A percentile compares a stretch with the other conserved stretches of the same genome.
phyloP scores from a whole-genome alignment of 139 green algal species.

The Micractinium conductrix region DNA sequence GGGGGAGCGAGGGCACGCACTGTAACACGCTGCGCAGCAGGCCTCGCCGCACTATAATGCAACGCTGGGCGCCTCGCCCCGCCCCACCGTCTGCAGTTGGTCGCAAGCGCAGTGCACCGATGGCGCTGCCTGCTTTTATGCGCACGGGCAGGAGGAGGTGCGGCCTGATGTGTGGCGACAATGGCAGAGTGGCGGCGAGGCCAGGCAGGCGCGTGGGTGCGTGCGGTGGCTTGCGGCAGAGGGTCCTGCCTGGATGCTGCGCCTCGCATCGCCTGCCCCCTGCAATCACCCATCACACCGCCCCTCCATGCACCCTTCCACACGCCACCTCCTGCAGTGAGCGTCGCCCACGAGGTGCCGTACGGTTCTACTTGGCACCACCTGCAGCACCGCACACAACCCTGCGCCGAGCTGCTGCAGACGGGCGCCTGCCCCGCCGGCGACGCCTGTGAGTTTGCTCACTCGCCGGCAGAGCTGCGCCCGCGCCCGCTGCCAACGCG shows the following conservation, averaged over 20 bases:
- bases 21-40: too few species aligned
- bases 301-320: background rate
- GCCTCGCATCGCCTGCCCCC: background rate
- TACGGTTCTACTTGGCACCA: background rate
- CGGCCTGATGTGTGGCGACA: background rate
- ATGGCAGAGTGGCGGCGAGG: background rate
- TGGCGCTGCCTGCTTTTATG: conserved; percentile 10
- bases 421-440: background rate
- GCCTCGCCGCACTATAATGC: too few species aligned
- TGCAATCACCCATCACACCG: too few species aligned
- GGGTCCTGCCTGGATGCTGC: background rate
- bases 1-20: too few species aligned
- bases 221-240: too few species aligned
- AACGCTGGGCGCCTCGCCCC: too few species aligned
- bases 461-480: background rate
- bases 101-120: too few species aligned
- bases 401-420: conserved; percentile 1
- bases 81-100: too few species aligned
- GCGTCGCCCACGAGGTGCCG: background rate
- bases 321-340: background rate
- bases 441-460: background rate
- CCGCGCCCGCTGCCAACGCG: background rate
- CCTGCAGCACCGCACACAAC: background rate
- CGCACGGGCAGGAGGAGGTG: background rate
- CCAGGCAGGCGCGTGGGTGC: background rate